phyloP scores from a whole-genome alignment of 306 rosid genomes.

The Citrullus mucosospermus region DNA sequence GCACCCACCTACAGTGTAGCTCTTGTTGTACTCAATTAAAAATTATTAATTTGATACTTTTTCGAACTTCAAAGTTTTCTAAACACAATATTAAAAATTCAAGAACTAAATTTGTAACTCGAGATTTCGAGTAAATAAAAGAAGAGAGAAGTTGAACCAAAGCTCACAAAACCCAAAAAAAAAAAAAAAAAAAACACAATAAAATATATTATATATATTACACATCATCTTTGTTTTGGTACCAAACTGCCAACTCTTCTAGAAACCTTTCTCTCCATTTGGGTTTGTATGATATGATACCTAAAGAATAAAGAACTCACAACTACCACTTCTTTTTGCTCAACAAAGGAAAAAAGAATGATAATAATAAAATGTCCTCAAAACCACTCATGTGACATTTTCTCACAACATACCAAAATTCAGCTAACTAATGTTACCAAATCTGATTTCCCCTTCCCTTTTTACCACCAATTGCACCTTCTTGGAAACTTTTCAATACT shows the following conservation, averaged over 20 bases:
- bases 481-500: not conserved
- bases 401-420: not conserved
- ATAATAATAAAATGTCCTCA: slow-evolving; percentile 19
- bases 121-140: too few species aligned
- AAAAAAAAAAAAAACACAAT: too few species aligned
- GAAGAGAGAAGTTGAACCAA: too few species aligned
- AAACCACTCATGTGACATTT: not conserved
- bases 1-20: too few species aligned
- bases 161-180: too few species aligned
- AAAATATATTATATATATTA: too few species aligned
- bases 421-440: slow-evolving; percentile 34
- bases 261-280: slow-evolving; percentile 30
- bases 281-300: slow-evolving; percentile 29
- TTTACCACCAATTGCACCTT: not conserved
- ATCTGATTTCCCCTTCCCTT: not conserved
- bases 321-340: slow-evolving; percentile 42
- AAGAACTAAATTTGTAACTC: too few species aligned
- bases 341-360: not conserved
- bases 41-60: too few species aligned
- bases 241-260: slow-evolving; percentile 66
- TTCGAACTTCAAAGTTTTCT: too few species aligned
- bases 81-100: too few species aligned
- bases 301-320: slow-evolving; percentile 52
- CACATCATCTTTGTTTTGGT: slow-evolving; percentile 16
- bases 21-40: too few species aligned